A percentile compares a stretch with the other conserved stretches of the same genome.
phyloP scores from a whole-genome alignment of 345 rosid species.

The Sisymbrium irio region DNA sequence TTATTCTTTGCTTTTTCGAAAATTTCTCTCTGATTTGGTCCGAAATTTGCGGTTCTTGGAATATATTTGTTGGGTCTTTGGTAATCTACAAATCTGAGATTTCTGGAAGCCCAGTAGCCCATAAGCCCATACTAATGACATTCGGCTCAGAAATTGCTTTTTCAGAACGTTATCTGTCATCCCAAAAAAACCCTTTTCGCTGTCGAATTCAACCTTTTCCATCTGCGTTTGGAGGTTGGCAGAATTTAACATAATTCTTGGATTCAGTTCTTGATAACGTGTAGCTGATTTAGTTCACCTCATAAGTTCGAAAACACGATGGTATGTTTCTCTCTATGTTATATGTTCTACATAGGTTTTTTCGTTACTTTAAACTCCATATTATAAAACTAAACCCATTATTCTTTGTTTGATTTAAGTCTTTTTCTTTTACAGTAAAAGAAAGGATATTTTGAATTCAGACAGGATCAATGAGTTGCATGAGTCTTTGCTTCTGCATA shows the following conservation, averaged over 20 bases:
- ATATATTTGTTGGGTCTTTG: neutral
- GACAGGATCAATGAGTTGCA: neutral
- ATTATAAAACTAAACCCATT: neutral
- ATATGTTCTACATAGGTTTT: no score
- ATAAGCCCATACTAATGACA: no score
- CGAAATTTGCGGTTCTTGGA: slow-evolving; percentile 6
- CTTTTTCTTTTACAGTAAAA: neutral
- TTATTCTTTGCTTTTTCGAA: neutral
- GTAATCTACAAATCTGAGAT: neutral
- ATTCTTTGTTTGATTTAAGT: neutral
- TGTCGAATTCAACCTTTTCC: no score
- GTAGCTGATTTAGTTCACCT: no score
- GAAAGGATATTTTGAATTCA: neutral
- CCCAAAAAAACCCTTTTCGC: no score
- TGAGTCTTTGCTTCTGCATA: neutral
- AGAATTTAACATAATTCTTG: no score
- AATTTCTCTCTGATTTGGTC: neutral
- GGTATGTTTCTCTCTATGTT: no score
- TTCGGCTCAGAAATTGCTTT: no score
- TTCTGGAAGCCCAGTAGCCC: neutral
- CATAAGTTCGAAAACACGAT: no score
- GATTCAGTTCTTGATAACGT: no score
- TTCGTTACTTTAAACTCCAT: neutral
- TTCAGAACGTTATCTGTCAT: no score
- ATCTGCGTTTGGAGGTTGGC: no score